A percentile compares a stretch with the other conserved stretches of the same genome.
Evolutionary conservation across 345 rosid species (phyloP).

Genomic region (Microthlaspi erraticum): DNA sequence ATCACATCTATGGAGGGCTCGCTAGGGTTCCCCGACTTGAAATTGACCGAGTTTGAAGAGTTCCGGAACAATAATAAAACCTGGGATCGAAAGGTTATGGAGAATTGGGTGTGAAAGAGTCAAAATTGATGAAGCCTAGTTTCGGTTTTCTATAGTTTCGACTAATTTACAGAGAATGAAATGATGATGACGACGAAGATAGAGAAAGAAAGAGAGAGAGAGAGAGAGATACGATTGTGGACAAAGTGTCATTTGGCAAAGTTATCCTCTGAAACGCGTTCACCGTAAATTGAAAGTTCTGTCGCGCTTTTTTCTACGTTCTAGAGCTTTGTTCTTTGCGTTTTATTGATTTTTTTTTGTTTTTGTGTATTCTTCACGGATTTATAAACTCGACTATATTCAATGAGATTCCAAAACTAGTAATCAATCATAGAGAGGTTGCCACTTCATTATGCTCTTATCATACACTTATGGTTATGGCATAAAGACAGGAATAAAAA

Average conservation of each 20-base stretch:
- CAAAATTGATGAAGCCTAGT: slow-evolving; percentile 35
- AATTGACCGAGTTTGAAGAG: slow-evolving; percentile 4
- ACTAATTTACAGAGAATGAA: slow-evolving; percentile 30
- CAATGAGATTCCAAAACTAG: slow-evolving; percentile 36
- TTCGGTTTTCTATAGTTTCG: slow-evolving; percentile 3
- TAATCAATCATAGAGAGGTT: slow-evolving; percentile 36
- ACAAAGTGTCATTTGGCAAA: slow-evolving; percentile 38
- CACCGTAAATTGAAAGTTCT: slow-evolving; percentile 7
- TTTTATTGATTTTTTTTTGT: not conserved
- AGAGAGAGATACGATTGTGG: slow-evolving; percentile 27
- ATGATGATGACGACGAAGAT: slow-evolving; percentile 36
- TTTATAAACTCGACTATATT: not conserved
- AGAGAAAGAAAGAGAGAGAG: not conserved
- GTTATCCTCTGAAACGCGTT: slow-evolving; percentile 41
- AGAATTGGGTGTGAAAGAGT: slow-evolving; percentile 10
- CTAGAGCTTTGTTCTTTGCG: slow-evolving; percentile 12
- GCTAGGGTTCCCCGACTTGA: slow-evolving; percentile 2
- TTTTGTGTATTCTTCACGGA: not conserved
- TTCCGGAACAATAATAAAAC: not conserved
- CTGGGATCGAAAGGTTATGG: not conserved
- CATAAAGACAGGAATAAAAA: slow-evolving; percentile 19
- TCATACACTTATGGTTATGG: slow-evolving; percentile 19
- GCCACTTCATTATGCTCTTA: slow-evolving; percentile 26
- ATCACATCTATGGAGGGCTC: slow-evolving; percentile 35
- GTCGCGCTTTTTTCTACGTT: slow-evolving; percentile 30